Evolutionary conservation across 1,284 basidiomycete species (phyloP).

Genomic region (Microbotryum scabiosae): DNA sequence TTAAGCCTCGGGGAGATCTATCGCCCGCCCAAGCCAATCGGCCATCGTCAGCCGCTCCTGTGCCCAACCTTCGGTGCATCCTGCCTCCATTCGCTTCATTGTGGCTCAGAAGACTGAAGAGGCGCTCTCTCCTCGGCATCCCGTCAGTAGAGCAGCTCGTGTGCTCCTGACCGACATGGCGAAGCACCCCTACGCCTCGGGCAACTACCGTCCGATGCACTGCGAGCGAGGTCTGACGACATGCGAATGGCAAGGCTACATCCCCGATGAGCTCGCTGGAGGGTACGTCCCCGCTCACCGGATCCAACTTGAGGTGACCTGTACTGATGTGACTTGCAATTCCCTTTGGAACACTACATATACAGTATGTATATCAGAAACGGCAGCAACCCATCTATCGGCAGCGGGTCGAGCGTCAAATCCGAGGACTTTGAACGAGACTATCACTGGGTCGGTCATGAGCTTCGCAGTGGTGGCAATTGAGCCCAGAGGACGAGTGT

Average conservation of each 20-base stretch:
- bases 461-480: conserved; percentile 23
- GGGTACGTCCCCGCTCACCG: conserved; percentile 22
- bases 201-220: conserved; percentile 40
- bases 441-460: conserved; percentile 33
- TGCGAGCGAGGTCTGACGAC: conserved; percentile 36
- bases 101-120: too few relatives aligned
- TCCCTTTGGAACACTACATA: too few relatives aligned
- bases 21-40: too few relatives aligned
- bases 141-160: too few relatives aligned
- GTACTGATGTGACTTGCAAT: not conserved
- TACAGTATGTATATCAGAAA: conserved; percentile 43
- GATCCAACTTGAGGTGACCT: not conserved
- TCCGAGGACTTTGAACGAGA: conserved; percentile 26
- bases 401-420: conserved; percentile 7
- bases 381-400: conserved; percentile 43
- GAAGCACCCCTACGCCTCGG: conserved; percentile 38
- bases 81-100: too few relatives aligned
- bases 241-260: conserved; percentile 34
- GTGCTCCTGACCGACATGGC: not conserved
- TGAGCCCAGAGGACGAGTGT: not conserved
- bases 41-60: too few relatives aligned
- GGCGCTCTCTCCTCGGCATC: too few relatives aligned
- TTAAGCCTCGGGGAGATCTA: too few relatives aligned
- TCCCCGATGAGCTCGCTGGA: conserved; percentile 38
- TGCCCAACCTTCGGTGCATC: too few relatives aligned